phyloP scores from a whole-genome alignment of 1,284 basidiomycete species.

The Pisolithus thermaeus region DNA sequence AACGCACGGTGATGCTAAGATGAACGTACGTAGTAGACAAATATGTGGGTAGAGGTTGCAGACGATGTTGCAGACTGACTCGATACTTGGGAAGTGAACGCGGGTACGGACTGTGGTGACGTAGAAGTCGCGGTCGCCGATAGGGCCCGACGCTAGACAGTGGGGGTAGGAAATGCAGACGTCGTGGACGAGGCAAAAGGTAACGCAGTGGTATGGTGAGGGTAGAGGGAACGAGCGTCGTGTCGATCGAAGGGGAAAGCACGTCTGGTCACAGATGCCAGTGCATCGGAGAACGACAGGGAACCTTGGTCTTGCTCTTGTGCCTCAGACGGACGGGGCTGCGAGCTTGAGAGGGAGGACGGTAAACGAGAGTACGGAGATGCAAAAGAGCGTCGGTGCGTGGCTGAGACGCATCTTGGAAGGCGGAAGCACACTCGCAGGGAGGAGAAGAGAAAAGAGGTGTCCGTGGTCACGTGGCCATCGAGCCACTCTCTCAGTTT shows the following conservation, averaged over 20 bases:
- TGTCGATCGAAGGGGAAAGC: background rate
- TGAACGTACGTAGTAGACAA: background rate
- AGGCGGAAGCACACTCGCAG: background rate
- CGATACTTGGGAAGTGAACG: background rate
- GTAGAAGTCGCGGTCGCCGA: background rate
- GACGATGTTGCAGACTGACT: slow-evolving; percentile 3
- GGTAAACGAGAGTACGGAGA: background rate
- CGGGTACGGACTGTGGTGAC: background rate
- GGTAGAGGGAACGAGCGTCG: background rate
- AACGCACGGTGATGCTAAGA: background rate
- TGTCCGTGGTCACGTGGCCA: background rate
- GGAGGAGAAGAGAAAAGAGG: background rate
- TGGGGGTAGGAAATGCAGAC: background rate
- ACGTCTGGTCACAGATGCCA: background rate
- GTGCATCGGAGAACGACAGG: background rate
- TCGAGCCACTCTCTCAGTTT: no score
- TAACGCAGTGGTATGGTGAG: background rate
- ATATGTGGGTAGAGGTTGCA: slow-evolving; percentile 1
- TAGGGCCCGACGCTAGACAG: slow-evolving; percentile 1
- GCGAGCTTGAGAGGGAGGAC: background rate
- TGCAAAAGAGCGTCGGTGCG: slow-evolving; percentile 1
- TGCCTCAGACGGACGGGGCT: slow-evolving; percentile 2
- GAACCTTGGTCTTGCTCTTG: background rate
- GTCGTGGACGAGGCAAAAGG: background rate
- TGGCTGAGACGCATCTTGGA: slow-evolving; percentile 5